Conservation (phyloP, 1,284 basidiomycete species). For the Ustilago trichophora region DNA sequence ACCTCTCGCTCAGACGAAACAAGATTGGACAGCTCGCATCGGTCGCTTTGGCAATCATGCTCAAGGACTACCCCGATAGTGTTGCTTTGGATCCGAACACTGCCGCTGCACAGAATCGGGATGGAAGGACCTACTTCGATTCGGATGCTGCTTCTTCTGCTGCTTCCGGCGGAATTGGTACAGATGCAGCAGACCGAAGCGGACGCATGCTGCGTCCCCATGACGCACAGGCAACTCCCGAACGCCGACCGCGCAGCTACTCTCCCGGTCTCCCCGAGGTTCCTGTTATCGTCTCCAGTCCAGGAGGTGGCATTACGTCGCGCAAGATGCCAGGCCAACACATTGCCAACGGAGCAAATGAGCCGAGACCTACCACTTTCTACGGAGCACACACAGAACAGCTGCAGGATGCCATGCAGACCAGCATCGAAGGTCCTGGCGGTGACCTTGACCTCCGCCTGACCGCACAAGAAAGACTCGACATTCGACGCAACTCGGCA, state of each 20-base stretch:
- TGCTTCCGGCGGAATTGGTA: background rate
- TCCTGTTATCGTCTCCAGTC: slow-evolving; percentile 54
- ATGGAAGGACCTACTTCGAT: slow-evolving; percentile 32
- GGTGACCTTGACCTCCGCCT: slow-evolving; percentile 33
- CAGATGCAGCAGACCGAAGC: slow-evolving; percentile 5
- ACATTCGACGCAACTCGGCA: slow-evolving; percentile 16
- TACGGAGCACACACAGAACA: slow-evolving; percentile 41
- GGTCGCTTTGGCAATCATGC: slow-evolving; percentile 48
- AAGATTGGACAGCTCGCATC: slow-evolving; percentile 45
- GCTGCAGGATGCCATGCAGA: slow-evolving; percentile 45
- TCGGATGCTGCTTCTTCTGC: background rate
- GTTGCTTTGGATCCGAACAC: slow-evolving; percentile 5
- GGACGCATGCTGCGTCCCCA: slow-evolving; percentile 11
- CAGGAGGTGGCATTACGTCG: slow-evolving; percentile 55
- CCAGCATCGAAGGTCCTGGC: slow-evolving; percentile 25
- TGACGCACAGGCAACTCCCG: slow-evolving; percentile 12
- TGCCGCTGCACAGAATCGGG: background rate
- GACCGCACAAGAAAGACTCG: slow-evolving; percentile 30
- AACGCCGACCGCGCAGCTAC: slow-evolving; percentile 39
- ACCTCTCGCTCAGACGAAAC: slow-evolving; percentile 61
- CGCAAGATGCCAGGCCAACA: slow-evolving; percentile 42
- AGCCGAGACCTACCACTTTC: slow-evolving; percentile 11
- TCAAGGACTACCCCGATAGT: slow-evolving; percentile 56
- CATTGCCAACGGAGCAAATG: slow-evolving; percentile 7
- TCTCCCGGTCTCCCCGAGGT: slow-evolving; percentile 55